phyloP scores from a whole-genome alignment of 345 rosid genomes.

The Gossypium bickii region DNA sequence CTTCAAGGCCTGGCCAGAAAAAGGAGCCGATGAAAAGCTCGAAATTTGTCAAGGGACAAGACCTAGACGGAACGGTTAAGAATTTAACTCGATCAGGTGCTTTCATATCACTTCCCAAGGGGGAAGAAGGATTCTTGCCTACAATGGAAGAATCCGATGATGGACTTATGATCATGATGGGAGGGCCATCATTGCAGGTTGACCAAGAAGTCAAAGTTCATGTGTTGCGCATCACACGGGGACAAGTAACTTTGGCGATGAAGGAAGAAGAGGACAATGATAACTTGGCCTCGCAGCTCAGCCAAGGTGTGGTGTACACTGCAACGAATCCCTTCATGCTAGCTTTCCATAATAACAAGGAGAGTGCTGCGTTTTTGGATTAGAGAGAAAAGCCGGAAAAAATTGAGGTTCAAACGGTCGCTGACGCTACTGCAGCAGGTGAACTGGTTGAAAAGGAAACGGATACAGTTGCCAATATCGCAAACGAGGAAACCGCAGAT shows the following conservation, averaged over 20 bases:
- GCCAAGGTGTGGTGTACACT: constrained; percentile 55
- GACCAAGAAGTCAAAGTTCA: constrained; percentile 76
- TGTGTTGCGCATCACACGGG: constrained; percentile 60
- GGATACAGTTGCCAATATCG: constrained; percentile 2
- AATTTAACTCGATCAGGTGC: constrained; percentile 70
- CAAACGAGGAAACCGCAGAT: constrained; percentile 18
- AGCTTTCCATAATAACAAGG: constrained; percentile 72
- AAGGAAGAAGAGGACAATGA: constrained; percentile 51
- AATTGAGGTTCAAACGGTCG: constrained; percentile 24
- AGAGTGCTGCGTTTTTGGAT: constrained; percentile 68
- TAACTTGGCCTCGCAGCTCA: constrained; percentile 36
- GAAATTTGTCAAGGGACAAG: constrained; percentile 72
- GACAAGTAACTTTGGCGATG: constrained; percentile 85
- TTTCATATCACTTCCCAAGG: constrained; percentile 75
- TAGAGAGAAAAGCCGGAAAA: constrained; percentile 50
- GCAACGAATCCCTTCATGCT: constrained; percentile 75
- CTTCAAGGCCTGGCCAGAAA: constrained; percentile 44
- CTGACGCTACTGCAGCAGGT: constrained; percentile 20
- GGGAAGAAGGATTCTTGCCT: constrained; percentile 88
- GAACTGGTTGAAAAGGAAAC: constrained; percentile 25
- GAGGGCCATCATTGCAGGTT: constrained; percentile 47
- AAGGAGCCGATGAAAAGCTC: constrained; percentile 38
- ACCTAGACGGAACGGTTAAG: constrained; percentile 69
- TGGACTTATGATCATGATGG: constrained; percentile 63
- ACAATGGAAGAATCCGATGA: constrained; percentile 67